Evolutionary conservation across 2,329 filamentous ascomycete genomes (phyloP).

Genomic region (Bipolaris zeicola): DNA sequence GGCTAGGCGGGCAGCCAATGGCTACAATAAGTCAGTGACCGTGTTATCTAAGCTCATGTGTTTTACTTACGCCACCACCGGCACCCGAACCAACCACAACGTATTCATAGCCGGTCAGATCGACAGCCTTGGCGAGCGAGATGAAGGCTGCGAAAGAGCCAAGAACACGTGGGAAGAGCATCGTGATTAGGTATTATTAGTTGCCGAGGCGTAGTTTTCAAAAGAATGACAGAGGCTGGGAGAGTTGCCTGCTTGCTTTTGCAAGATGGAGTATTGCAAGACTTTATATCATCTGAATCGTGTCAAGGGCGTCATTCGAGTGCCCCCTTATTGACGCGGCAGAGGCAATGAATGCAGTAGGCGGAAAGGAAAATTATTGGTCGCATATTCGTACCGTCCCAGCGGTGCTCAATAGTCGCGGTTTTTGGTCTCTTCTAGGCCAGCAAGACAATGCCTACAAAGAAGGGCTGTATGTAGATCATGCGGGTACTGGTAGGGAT

Average conservation of each 20-base stretch:
- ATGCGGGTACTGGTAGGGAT: not conserved
- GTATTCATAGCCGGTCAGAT: slow-evolving; percentile 61
- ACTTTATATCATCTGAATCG: slow-evolving; percentile 12
- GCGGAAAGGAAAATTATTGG: slow-evolving; percentile 8
- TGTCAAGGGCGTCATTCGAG: not conserved
- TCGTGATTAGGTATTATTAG: slow-evolving; percentile 18
- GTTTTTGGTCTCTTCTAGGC: slow-evolving; percentile 17
- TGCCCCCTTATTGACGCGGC: slow-evolving; percentile 7
- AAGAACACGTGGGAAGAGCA: slow-evolving; percentile 31
- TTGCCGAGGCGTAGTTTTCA: slow-evolving; percentile 1
- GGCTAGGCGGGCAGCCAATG: slow-evolving; percentile 60
- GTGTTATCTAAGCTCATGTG: not conserved
- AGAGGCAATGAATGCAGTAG: not conserved
- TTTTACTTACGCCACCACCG: slow-evolving; percentile 28
- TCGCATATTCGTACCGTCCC: not conserved
- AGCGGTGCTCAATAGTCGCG: slow-evolving; percentile 13
- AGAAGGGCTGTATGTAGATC: slow-evolving; percentile 8
- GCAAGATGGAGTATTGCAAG: not conserved
- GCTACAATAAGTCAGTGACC: slow-evolving; percentile 10
- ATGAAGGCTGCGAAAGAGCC: slow-evolving; percentile 26
- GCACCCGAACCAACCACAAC: slow-evolving; percentile 63
- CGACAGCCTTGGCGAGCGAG: slow-evolving; percentile 32
- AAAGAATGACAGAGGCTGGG: slow-evolving; percentile 23
- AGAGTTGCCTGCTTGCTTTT: slow-evolving; percentile 18
- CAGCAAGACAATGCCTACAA: slow-evolving; percentile 10